These are phyloP conservation scores for Eucalyptus erythrocorys DNA, from an alignment of 345 rosid species.

Conservation along the genomic window DNA sequence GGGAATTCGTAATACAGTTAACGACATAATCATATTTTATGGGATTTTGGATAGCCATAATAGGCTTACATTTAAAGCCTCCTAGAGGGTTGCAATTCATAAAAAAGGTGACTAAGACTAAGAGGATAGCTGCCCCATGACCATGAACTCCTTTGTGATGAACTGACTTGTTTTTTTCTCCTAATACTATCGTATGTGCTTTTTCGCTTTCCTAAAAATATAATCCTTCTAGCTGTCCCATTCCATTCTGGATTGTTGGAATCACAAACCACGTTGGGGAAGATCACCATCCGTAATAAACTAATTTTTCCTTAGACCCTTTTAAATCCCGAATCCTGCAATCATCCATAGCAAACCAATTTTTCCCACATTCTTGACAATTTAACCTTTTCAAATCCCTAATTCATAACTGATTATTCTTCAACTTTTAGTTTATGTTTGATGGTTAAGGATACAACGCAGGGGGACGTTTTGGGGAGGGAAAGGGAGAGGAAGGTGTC, in stretches of 20 bases:
- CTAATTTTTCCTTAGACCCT: not conserved
- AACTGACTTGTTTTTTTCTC: accelerated
- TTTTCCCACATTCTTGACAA: not conserved
- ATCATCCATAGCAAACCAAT: not conserved
- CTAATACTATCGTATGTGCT: accelerated
- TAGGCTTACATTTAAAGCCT: too few species aligned
- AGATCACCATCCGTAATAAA: not conserved
- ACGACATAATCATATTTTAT: accelerated
- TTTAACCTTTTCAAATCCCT: too few species aligned
- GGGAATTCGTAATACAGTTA: too few species aligned
- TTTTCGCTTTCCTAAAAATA: too few species aligned
- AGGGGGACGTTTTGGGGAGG: too few species aligned
- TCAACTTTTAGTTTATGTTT: too few species aligned
- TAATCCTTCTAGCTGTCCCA: not conserved
- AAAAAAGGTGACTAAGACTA: accelerated
- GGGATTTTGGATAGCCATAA: too few species aligned
- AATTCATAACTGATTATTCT: too few species aligned
- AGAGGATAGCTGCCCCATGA: not conserved
- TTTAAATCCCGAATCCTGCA: too few species aligned
- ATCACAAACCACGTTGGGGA: too few species aligned
- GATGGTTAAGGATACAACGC: too few species aligned
- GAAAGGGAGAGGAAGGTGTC: too few species aligned
- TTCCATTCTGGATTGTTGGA: not conserved
- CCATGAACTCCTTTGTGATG: not conserved
- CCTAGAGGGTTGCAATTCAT: accelerated